A percentile compares a stretch with the other conserved stretches of the same genome.
Evolutionary conservation across 768 basidiomycete species (phyloP).

Genomic region (Omphalotus guepiniiformis): DNA sequence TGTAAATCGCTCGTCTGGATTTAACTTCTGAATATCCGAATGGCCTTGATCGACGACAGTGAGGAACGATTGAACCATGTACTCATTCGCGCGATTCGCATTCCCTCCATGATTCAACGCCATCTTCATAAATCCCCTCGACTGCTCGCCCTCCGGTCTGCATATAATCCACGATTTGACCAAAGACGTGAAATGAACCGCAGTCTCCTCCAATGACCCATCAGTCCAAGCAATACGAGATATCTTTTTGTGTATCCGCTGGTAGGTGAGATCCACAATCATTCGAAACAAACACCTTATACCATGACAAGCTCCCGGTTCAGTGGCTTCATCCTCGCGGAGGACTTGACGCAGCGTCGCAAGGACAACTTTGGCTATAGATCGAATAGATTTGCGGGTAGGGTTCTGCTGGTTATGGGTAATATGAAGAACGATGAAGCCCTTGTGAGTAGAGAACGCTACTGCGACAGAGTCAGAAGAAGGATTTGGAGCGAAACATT

Average conservation of each 20-base stretch:
- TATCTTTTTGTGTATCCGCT: conserved; percentile 5
- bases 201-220: conserved; percentile 1
- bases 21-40: background rate
- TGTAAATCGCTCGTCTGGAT: background rate
- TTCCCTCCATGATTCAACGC: conserved; percentile 2
- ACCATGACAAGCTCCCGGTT: background rate
- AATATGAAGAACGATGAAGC: conserved; percentile 6
- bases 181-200: conserved; percentile 4
- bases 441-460: conserved; percentile 5
- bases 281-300: conserved; percentile 4
- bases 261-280: conserved; percentile 1
- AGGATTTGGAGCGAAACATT: conserved; percentile 4
- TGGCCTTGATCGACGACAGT: conserved; percentile 2
- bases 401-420: background rate
- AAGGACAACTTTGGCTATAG: background rate
- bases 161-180: conserved; percentile 6
- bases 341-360: background rate
- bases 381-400: background rate
- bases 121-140: conserved; percentile 5
- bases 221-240: conserved; percentile 3
- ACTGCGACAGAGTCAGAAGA: conserved; percentile 3
- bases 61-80: conserved; percentile 9
- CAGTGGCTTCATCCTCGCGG: background rate
- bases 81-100: conserved; percentile 2
- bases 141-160: conserved; percentile 10